Evolutionary conservation across 192 early-diverging fungal species (phyloP).

Genomic region (Gamsiella multidivaricata): DNA sequence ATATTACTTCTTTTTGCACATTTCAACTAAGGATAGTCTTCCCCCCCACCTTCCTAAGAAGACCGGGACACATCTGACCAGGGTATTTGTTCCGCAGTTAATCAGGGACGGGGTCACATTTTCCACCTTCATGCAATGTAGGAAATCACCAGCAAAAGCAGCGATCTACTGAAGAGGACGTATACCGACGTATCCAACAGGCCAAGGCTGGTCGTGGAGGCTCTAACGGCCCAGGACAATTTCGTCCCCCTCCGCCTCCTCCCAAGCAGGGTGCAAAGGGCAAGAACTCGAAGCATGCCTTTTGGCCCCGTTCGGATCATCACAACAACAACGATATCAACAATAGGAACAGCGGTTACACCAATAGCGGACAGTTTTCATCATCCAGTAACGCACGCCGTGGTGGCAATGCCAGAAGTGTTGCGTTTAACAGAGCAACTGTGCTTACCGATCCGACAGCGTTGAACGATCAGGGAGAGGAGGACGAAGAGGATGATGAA

Average conservation of each 20-base stretch:
- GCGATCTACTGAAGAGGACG: conserved; percentile 21
- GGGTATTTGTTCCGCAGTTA: too few species aligned
- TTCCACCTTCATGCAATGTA: conserved; percentile 3
- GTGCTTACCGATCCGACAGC: conserved; percentile 13
- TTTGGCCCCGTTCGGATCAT: conserved; percentile 37
- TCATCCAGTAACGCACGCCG: not conserved
- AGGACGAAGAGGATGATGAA: conserved; percentile 10
- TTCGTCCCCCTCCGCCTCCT: conserved; percentile 19
- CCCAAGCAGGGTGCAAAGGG: conserved; percentile 42
- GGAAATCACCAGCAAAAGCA: conserved; percentile 32
- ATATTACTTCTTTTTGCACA: not conserved
- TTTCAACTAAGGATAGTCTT: too few species aligned
- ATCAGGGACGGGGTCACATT: not conserved
- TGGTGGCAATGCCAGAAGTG: conserved; percentile 9
- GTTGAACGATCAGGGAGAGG: not conserved
- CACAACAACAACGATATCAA: conserved; percentile 6
- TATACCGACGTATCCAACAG: conserved; percentile 29
- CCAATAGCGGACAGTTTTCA: not conserved
- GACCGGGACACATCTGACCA: too few species aligned
- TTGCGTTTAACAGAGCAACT: conserved; percentile 30
- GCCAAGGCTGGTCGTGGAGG: conserved; percentile 27
- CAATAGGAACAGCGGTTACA: conserved; percentile 3
- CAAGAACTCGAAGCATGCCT: conserved; percentile 48
- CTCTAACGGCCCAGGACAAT: conserved; percentile 8
- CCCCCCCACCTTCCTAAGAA: too few species aligned